Base-by-base conservation (phyloP, 2,329 filamentous ascomycete species). In the Calonectria honghensis region DNA sequence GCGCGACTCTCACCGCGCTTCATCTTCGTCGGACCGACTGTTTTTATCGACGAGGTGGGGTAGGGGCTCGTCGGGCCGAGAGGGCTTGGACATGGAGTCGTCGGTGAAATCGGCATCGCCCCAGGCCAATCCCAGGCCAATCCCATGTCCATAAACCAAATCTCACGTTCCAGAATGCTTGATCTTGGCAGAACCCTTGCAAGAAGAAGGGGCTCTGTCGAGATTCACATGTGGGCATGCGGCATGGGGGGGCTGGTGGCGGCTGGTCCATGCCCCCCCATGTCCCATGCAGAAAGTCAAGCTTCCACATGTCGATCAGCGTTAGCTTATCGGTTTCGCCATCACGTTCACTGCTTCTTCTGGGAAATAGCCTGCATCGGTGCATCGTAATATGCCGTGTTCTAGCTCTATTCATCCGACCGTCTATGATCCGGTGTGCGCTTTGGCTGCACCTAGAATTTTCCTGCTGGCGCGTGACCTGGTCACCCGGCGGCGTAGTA, bases 281-380 rank as follows among this genome's bases (percentile, higher is more conserved):
- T 61, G 57, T 48, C n/a, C 24, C 16, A 20, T 63, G 57, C 57
- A 63, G 16, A 57, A 63, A 63, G n/a, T 37, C 57, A 63, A 41
- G 37, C 35, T 63, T 39, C 57, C 37, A 37, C 14, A 27, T 6
- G 35, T 63, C 27, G 57, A 63, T 63, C 57, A 57, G 52, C 52
- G 10, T n/a, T 57, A 57, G 52, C 51, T 32, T 31, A 31, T 20
- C 29, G 31, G 16, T 6, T 32, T 18, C 16, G 20, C 11, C 18
- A 35, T 57, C 52, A 57, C 52, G 52, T 31, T 57, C 29, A 11
- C 52, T 57, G 29, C 16, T 32, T 35, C 31, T 20, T 18, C 52
- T 7, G 31, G 29, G 31, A 35, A 10, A 57, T 10, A 24, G n/a
- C 37, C 24, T 41, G 57, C 16, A 61, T 6, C 2, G 16, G 1